Evolutionary conservation across 2,329 filamentous ascomycete species (phyloP).

Genomic region (Stachybotrys elegans): DNA sequence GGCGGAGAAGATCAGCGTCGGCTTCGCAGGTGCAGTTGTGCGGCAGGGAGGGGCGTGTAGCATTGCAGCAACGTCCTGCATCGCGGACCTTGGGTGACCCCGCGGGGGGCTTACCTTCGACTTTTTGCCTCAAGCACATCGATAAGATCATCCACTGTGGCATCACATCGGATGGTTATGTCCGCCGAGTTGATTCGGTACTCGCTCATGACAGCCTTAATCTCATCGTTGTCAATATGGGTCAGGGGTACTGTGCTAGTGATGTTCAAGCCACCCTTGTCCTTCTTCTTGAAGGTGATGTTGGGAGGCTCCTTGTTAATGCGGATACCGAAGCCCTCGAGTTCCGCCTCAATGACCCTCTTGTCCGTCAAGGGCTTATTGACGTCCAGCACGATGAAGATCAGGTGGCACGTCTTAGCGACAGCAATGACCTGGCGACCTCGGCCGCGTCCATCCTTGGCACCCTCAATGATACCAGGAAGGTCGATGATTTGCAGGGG

Average conservation of each 20-base stretch:
- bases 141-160: conserved; percentile 94
- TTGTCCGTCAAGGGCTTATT: conserved; percentile 98
- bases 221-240: conserved; percentile 93
- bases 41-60: no score
- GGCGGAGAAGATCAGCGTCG: no score
- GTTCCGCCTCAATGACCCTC: conserved; percentile 85
- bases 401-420: conserved; percentile 96
- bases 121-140: conserved; percentile 93
- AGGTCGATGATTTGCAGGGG: conserved; percentile 98
- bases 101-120: conserved; percentile 47
- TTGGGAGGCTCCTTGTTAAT: conserved; percentile 98
- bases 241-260: conserved; percentile 89
- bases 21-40: no score
- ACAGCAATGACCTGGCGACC: conserved; percentile 98
- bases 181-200: conserved; percentile 96
- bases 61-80: no score
- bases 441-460: conserved; percentile 95
- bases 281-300: conserved; percentile 99
- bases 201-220: conserved; percentile 95
- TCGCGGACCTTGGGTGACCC: no score
- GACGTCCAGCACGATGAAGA: conserved; percentile 97
- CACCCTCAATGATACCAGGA: conserved; percentile 97
- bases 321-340: conserved; percentile 95
- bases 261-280: conserved; percentile 94
- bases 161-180: conserved; percentile 95